Evolutionary conservation across 2,329 filamentous ascomycete species (phyloP).

Genomic region (Teratosphaeria pseudoeucalypti): DNA sequence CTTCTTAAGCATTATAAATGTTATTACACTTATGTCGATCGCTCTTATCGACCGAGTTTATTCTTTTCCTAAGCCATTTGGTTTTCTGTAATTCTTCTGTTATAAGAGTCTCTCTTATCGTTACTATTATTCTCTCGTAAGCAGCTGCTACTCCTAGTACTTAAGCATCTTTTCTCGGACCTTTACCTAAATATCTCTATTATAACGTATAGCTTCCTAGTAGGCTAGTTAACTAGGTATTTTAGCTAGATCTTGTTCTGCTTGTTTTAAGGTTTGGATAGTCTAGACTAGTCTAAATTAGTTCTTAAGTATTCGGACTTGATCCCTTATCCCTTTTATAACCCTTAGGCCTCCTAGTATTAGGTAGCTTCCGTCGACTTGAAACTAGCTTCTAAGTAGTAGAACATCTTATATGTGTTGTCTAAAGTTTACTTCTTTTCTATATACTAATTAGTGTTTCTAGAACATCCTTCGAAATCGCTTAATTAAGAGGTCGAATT

Average conservation of each 20-base stretch:
- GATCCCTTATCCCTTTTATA: not conserved
- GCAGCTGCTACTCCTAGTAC: not conserved
- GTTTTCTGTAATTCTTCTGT: not conserved
- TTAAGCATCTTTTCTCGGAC: not conserved
- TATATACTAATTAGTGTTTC: not conserved
- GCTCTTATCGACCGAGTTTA: not conserved
- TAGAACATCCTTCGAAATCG: too few relatives aligned
- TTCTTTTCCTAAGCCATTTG: not conserved
- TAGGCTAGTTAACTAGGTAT: not conserved
- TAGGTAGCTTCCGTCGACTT: constrained; percentile 1
- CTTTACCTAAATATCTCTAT: not conserved
- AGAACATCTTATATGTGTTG: constrained; percentile 2
- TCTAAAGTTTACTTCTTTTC: constrained; percentile 3
- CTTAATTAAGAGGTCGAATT: constrained; percentile 4
- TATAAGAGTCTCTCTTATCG: not conserved
- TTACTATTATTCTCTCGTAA: not conserved
- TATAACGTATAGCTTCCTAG: not conserved
- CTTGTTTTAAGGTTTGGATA: not conserved
- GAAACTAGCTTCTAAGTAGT: constrained; percentile 6
- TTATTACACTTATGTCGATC: not conserved
- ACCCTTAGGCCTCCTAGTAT: constrained; percentile 4
- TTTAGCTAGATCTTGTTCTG: not conserved
- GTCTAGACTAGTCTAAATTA: not conserved
- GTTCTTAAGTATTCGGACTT: not conserved
- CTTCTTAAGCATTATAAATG: constrained; percentile 4